Percentiles rank a stretch among this genome's conserved stretches.
Evolutionary conservation across 1,284 basidiomycete genomes (phyloP).

Genomic region (Apiotrichum akiyoshidainum): DNA sequence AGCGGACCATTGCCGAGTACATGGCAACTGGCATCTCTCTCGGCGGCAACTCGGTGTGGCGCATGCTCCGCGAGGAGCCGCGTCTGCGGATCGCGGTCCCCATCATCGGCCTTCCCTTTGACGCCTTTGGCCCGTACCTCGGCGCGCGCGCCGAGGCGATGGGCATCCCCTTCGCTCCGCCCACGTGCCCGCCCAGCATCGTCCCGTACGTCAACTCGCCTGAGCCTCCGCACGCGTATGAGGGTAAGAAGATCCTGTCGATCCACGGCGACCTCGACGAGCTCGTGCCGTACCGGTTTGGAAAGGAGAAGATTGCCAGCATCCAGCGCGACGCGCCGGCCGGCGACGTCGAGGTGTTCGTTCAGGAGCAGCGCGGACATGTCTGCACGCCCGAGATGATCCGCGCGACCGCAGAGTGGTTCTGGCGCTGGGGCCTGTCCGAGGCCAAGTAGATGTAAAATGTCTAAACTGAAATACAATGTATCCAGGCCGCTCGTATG

Average conservation of each 20-base stretch:
- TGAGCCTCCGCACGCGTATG: constrained; percentile 58
- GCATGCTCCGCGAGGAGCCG: constrained; percentile 57
- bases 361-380: constrained; percentile 50
- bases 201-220: constrained; percentile 53
- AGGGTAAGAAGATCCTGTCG: constrained; percentile 66
- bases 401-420: constrained; percentile 42
- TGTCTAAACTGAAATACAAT: too few relatives aligned
- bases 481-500: too few relatives aligned
- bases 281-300: constrained; percentile 40
- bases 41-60: constrained; percentile 53
- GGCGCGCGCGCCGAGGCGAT: constrained; percentile 57
- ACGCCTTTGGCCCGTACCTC: constrained; percentile 57
- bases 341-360: constrained; percentile 38
- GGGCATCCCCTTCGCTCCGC: constrained; percentile 56
- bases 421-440: constrained; percentile 44
- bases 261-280: constrained; percentile 57
- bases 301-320: constrained; percentile 35
- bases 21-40: constrained; percentile 57
- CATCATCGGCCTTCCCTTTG: constrained; percentile 73
- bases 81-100: constrained; percentile 69
- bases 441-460: neutral
- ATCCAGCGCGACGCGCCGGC: constrained; percentile 23
- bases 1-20: constrained; percentile 66
- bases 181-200: constrained; percentile 61
- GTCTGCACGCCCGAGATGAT: constrained; percentile 49